Evolutionary conservation across 2,329 filamentous ascomycete genomes (phyloP), one percentile per base, ranked within the genome.

Genomic region (Penicillium rolfsii): DNA sequence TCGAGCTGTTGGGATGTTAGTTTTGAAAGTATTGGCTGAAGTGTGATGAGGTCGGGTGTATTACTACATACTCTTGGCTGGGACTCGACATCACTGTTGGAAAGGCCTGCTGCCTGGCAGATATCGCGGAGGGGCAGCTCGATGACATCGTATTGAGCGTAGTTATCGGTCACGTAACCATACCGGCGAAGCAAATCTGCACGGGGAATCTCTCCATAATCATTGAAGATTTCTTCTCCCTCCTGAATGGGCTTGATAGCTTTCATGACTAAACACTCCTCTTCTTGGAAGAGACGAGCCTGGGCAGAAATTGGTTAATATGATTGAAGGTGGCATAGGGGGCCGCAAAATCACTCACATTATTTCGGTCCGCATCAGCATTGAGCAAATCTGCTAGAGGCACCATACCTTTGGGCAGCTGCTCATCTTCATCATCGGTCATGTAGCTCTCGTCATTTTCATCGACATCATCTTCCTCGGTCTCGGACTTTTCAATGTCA

Each of bases 311-410:
- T 59, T 5, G 46, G 45, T 62, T 26, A 57, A 61, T 52, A 55
- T 46, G 19, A 40, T 14, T 14, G 16, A 28, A 19, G 7, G n/a
- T 35, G 33, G 49, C 7, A 22, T 36, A 54, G 6, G 19, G 19
- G 24, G 46, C 52, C 28, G 36, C 30, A 9, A 30, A 6, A 5
- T 43, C 26, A 74, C 82, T 69, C 68, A 89, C 90, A 67, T 97
- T 96, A 75, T 95, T 95, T 65, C 80, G 79, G 64, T 92, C 87
- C 4, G 90, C 92, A 73, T 97, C 91, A 0, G 93, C 91, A 70
- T 96, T 97, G 35, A 97, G 82, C 71, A 96, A 88, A 73, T 97
- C 93, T 1, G 93, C 93, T 81, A 97, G 85, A 1, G 93, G 92
- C 0, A 97, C 90, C 91, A 97, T 95, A 55, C 90, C 93, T 77